Evolutionary conservation across 1,284 basidiomycete genomes (phyloP).

Genomic region (Cronartium quercuum): DNA sequence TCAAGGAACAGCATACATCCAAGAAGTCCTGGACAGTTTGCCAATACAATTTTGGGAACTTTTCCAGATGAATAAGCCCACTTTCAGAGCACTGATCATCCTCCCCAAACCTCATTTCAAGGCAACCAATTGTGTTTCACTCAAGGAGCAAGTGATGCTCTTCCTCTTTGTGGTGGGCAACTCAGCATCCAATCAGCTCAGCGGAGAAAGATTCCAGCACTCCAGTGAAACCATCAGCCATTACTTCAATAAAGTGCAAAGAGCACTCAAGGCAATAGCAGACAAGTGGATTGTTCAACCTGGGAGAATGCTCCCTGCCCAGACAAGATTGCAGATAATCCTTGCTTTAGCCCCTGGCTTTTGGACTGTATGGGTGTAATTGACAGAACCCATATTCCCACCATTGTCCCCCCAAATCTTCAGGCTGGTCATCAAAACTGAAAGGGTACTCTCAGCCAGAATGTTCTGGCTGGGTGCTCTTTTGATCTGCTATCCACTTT

Average conservation of each 20-base stretch:
- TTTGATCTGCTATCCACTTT: conserved; percentile 49
- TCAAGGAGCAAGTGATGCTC: neutral
- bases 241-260: neutral
- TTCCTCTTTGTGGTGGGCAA: neutral
- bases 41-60: no score
- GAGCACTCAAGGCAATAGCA: neutral
- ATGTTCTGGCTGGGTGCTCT: conserved; percentile 47
- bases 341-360: conserved; percentile 45
- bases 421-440: conserved; percentile 43
- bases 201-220: neutral
- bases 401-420: conserved; percentile 41
- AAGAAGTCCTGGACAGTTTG: no score
- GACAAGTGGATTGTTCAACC: neutral
- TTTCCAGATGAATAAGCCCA: no score
- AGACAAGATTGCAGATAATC: neutral
- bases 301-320: neutral
- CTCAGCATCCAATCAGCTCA: neutral
- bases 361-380: conserved; percentile 47
- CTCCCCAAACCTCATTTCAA: no score
- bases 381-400: conserved; percentile 48
- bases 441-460: conserved; percentile 47
- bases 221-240: neutral
- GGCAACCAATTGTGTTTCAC: no score
- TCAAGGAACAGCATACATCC: no score
- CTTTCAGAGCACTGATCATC: no score